Conservation (phyloP, 1,139 yeast species). For the Saccharomyces hybrid region DNA sequence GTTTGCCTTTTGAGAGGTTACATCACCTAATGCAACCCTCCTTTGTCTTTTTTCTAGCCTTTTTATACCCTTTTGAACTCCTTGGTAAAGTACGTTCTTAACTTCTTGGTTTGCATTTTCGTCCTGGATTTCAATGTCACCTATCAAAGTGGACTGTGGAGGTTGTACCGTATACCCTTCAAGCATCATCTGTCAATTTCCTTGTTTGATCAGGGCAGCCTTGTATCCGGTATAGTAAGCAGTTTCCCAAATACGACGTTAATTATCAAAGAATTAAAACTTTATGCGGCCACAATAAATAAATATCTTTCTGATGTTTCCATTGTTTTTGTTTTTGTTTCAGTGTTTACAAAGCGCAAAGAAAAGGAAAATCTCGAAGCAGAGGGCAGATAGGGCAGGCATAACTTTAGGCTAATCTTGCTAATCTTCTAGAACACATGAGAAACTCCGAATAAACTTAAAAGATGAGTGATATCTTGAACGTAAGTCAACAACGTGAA, state of each 20-base stretch:
- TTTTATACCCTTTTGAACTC: neutral
- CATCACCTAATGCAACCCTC: conserved; percentile 22
- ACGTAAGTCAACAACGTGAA: neutral
- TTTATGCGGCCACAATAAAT: neutral
- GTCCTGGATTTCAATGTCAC: neutral
- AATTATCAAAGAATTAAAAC: neutral
- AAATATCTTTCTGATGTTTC: neutral
- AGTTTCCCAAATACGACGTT: neutral
- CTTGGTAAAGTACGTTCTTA: neutral
- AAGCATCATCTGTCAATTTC: neutral
- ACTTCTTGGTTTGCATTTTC: neutral
- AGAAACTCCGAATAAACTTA: neutral
- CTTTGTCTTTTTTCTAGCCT: conserved; percentile 3
- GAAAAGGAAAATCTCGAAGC: neutral
- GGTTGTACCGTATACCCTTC: neutral
- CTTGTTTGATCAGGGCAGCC: neutral
- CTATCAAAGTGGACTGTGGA: neutral
- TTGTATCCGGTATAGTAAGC: neutral
- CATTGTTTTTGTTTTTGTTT: neutral
- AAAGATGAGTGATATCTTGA: neutral
- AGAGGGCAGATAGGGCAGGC: neutral
- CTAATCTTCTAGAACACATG: neutral
- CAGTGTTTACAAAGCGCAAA: neutral
- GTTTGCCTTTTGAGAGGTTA: conserved; percentile 19
- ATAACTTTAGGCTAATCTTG: neutral